Base-by-base conservation (phyloP, 345 rosid species). In the Hibiscus syriacus region DNA sequence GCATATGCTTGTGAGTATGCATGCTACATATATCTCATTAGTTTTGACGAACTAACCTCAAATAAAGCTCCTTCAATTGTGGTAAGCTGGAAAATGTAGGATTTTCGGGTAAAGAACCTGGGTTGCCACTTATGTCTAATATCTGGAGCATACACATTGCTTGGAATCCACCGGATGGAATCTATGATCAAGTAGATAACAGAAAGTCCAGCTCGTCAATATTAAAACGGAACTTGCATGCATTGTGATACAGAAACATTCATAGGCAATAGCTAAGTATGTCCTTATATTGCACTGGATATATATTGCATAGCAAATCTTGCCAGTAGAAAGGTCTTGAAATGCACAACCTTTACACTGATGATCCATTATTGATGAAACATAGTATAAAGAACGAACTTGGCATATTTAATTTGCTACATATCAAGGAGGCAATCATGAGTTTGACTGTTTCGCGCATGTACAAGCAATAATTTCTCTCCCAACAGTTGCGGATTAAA, bases 101-200 rank as follows among this genome's bases (percentile, higher is more conserved):
- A 80, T 72, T 73, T 34, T 71, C 80, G 4, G 77, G 74, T 58
- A 87, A 73, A 11, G 90, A 82, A 82, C 78, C 79, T 53, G 79
- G 80, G 76, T 83, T 90, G 36, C 92, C 84, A 71, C 97, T 93
- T 63, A 93, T 79, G 74, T 93, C 96, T 74, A 90, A 80, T 71
- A 90, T 79, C 78, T 81, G 93, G 71, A 92, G 88, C 84, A 70
- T 78, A 39, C 85, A 73, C 68, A 87, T 86, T 49, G 84, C 83
- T 73, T 81, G 83, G 74, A 92, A 88, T 65, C 93, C 98, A 77
- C 88, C 87, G 3, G 79, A 56, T 20, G 92, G 88, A 76, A 92
- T 82, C 98, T 92, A 64, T 29, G 65, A 63, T 72, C 70, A 79
- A 71, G 39, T 25, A 68, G 49, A 70, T 39, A 69, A 41, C n/a